Evolutionary conservation across 73 alveolate species (phyloP).

Genomic region (Tetrahymena malaccensis): DNA sequence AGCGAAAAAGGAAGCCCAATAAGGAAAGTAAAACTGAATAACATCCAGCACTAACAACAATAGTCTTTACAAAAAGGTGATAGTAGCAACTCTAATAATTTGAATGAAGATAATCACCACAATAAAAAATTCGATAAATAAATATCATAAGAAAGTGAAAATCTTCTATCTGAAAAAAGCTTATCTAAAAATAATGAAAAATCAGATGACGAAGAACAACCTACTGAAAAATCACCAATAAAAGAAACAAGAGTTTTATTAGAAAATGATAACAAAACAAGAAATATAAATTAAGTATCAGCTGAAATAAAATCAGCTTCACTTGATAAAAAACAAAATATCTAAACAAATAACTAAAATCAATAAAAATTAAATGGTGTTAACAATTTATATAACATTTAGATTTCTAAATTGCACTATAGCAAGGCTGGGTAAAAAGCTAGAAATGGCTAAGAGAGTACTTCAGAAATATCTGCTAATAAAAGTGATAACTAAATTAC

Average conservation of each 20-base stretch:
- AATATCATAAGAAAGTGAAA: not conserved
- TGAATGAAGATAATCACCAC: not conserved
- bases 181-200: not conserved
- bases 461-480: not conserved
- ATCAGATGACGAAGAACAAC: not conserved
- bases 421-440: not conserved
- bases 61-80: not conserved
- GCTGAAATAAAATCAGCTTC: not conserved
- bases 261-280: not conserved
- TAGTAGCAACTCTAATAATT: not conserved
- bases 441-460: not conserved
- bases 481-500: not conserved
- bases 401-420: not conserved
- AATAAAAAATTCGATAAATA: too few relatives aligned
- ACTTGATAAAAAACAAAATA: not conserved
- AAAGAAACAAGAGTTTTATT: not conserved
- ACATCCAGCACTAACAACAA: not conserved
- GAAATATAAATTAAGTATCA: not conserved
- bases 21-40: not conserved
- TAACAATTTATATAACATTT: not conserved
- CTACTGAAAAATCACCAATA: not conserved
- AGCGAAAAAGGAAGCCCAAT: not conserved
- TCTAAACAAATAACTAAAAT: not conserved
- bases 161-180: not conserved
- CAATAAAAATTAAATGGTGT: not conserved